Conservation (phyloP, 495 filamentous ascomycete species). For the Xylona heveae region DNA sequence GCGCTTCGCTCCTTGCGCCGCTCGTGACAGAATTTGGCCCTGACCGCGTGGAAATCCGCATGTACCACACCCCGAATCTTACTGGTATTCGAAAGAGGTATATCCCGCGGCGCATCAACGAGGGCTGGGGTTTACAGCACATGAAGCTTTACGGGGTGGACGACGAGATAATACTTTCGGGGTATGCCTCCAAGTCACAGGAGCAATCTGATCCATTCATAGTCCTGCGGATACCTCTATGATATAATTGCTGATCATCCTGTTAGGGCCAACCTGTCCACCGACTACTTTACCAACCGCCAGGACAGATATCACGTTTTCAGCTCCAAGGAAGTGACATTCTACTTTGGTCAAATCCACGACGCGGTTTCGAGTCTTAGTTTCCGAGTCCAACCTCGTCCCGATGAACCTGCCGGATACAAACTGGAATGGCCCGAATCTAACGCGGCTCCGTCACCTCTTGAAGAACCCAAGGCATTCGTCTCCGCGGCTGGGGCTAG, state of each 20-base stretch:
- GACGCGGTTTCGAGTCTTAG: slow-evolving; percentile 56
- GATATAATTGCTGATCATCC: slow-evolving; percentile 2
- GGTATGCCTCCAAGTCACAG: slow-evolving; percentile 24
- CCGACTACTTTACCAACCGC: slow-evolving; percentile 90
- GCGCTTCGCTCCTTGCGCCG: slow-evolving; percentile 70
- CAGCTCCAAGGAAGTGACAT: slow-evolving; percentile 49
- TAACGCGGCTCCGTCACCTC: slow-evolving; percentile 51
- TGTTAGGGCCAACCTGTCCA: slow-evolving; percentile 64
- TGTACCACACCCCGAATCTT: slow-evolving; percentile 96
- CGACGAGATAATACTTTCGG: slow-evolving; percentile 87
- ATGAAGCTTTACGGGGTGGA: slow-evolving; percentile 98
- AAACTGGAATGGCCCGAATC: slow-evolving; percentile 54
- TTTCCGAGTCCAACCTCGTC: slow-evolving; percentile 45
- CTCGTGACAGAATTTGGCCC: slow-evolving; percentile 64
- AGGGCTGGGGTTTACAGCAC: slow-evolving; percentile 95
- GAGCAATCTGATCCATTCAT: not conserved
- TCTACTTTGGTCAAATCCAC: slow-evolving; percentile 66
- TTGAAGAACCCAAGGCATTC: slow-evolving; percentile 45
- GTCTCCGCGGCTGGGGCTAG: slow-evolving; percentile 41
- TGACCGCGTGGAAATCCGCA: slow-evolving; percentile 75
- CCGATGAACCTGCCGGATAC: slow-evolving; percentile 37
- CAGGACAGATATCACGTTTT: slow-evolving; percentile 92
- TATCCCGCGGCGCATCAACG: slow-evolving; percentile 79
- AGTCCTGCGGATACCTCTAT: too few relatives aligned
- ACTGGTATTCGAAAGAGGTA: slow-evolving; percentile 67